A percentile compares a stretch with the other conserved stretches of the same genome.
These are phyloP conservation scores for Mortierella sp. DNA, from an alignment of 371 early-diverging fungal species.

Conservation along the genomic window DNA sequence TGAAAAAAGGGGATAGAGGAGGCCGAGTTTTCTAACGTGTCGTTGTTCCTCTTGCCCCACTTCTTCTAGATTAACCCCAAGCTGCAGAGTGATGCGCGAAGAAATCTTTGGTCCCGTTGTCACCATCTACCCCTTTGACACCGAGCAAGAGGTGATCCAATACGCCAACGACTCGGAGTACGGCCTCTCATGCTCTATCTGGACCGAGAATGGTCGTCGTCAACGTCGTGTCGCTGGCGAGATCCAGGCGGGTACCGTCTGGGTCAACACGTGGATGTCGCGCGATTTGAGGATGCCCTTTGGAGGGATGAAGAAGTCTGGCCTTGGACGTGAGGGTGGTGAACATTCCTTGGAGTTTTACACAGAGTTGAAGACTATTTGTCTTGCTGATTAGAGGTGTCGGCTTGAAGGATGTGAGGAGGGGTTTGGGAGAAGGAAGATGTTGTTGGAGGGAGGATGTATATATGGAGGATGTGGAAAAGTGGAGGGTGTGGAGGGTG, in stretches of 20 bases:
- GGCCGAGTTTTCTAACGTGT: not conserved
- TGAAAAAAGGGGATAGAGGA: not conserved
- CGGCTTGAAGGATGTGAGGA: too few species aligned
- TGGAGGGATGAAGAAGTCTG: constrained; percentile 71
- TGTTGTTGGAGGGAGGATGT: not conserved
- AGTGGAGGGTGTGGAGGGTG: too few species aligned
- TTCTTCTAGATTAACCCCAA: constrained; percentile 60
- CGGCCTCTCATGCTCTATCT: constrained; percentile 85
- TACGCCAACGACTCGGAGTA: constrained; percentile 81
- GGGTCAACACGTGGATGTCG: constrained; percentile 85
- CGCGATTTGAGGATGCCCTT: constrained; percentile 81
- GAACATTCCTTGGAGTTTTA: constrained; percentile 68
- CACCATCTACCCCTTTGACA: constrained; percentile 80
- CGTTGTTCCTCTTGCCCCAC: too few species aligned
- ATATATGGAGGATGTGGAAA: too few species aligned
- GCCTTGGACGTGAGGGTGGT: constrained; percentile 71
- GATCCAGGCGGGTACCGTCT: constrained; percentile 72
- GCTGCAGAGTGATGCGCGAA: constrained; percentile 75
- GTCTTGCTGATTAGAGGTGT: constrained; percentile 55
- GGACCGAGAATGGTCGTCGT: constrained; percentile 75
- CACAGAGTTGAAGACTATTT: constrained; percentile 70
- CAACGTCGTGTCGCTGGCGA: constrained; percentile 73
- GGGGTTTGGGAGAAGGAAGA: not conserved
- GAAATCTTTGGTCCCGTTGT: constrained; percentile 93
- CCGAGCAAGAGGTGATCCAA: constrained; percentile 76